Conservation (phyloP, 129 eudicot species). For the Glebionis coronaria region DNA sequence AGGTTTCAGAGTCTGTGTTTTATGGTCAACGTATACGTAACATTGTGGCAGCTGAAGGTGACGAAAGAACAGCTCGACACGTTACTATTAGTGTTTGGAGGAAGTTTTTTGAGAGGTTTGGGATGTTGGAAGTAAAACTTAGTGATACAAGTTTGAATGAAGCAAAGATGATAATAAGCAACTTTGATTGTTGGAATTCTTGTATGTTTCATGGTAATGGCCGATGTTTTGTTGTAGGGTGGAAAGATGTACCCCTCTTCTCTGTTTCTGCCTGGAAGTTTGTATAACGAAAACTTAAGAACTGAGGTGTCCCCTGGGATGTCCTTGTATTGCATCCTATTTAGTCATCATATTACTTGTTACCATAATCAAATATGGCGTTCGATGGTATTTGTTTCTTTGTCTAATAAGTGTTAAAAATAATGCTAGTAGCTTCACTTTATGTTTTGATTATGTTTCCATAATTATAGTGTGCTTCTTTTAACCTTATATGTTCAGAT, state of each 20-base stretch:
- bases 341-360: too few relatives aligned
- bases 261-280: constrained; percentile 53
- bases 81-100: constrained; percentile 47
- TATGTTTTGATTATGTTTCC: not conserved
- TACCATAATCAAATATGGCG: too few relatives aligned
- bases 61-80: constrained; percentile 42
- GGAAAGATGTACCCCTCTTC: constrained; percentile 45
- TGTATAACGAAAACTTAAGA: not conserved
- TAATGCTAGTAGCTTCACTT: too few relatives aligned
- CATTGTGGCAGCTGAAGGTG: constrained; percentile 54
- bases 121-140: constrained; percentile 38
- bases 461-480: not conserved
- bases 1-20: constrained; percentile 22
- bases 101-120: constrained; percentile 36
- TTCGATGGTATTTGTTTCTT: too few relatives aligned
- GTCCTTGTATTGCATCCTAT: too few relatives aligned
- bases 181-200: constrained; percentile 28
- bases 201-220: constrained; percentile 32
- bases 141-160: constrained; percentile 28
- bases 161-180: constrained; percentile 34
- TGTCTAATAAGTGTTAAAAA: too few relatives aligned
- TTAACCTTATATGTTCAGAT: not conserved
- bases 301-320: too few relatives aligned
- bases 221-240: constrained; percentile 30
- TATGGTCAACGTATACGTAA: constrained; percentile 32